Evolutionary conservation across 2,329 filamentous ascomycete genomes (phyloP).

Genomic region (Alternaria brassicae): DNA sequence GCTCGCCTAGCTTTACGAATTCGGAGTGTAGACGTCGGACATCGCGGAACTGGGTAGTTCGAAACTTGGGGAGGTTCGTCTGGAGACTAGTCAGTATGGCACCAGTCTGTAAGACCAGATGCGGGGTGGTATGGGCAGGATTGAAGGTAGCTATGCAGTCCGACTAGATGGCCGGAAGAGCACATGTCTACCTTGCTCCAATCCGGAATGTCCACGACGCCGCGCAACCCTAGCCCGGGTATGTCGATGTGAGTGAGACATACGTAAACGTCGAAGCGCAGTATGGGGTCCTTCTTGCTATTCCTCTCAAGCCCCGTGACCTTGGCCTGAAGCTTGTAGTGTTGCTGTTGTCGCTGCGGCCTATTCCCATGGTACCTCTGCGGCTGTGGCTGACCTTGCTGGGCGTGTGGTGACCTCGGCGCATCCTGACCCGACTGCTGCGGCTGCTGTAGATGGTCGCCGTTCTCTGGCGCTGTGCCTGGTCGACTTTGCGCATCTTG

Average conservation of each 20-base stretch:
- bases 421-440: conserved; percentile 45
- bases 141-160: background rate
- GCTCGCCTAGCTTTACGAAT: conserved; percentile 94
- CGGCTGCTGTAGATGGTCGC: conserved; percentile 42
- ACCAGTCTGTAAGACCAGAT: background rate
- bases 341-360: conserved; percentile 63
- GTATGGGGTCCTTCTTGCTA: conserved; percentile 92
- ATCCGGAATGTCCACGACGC: conserved; percentile 4
- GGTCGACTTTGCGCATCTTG: conserved; percentile 38
- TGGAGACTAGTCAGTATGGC: conserved; percentile 50
- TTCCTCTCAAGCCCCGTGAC: conserved; percentile 92
- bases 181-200: conserved; percentile 11
- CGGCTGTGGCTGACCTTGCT: conserved; percentile 50
- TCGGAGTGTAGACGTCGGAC: conserved; percentile 94
- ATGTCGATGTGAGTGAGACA: conserved; percentile 11
- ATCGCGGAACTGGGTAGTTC: conserved; percentile 97
- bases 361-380: conserved; percentile 56
- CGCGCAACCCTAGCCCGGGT: conserved; percentile 1
- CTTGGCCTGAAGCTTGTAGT: conserved; percentile 90
- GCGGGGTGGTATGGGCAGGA: background rate
- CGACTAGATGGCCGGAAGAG: background rate
- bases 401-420: conserved; percentile 34
- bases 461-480: conserved; percentile 40
- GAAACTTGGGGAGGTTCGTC: conserved; percentile 98
- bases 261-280: conserved; percentile 97